Evolutionary conservation across 495 filamentous ascomycete species (phyloP).

Genomic region (Penicillium riverlandense): DNA sequence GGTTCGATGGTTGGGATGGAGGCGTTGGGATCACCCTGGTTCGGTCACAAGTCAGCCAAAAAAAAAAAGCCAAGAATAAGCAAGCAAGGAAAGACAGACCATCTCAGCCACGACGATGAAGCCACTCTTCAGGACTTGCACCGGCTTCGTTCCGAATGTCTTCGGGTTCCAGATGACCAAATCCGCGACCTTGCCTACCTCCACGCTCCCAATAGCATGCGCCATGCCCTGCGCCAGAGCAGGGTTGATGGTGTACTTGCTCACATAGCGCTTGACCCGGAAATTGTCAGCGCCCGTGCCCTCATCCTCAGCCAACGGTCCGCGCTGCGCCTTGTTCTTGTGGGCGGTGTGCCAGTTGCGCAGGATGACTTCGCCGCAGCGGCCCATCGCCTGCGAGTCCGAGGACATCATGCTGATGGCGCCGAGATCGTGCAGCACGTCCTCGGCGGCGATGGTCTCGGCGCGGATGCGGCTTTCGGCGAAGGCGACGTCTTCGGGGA

Average conservation of each 20-base stretch:
- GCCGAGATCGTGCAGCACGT: slow-evolving; percentile 91
- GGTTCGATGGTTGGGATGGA: slow-evolving; percentile 90
- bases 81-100: slow-evolving; percentile 37
- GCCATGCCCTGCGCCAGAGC: slow-evolving; percentile 90
- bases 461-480: slow-evolving; percentile 91
- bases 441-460: slow-evolving; percentile 96
- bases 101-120: slow-evolving; percentile 83
- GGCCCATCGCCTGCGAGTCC: slow-evolving; percentile 96
- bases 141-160: slow-evolving; percentile 85
- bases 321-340: slow-evolving; percentile 92
- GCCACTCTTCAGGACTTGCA: slow-evolving; percentile 79
- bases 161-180: slow-evolving; percentile 82
- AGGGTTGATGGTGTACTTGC: slow-evolving; percentile 97
- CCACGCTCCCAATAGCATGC: slow-evolving; percentile 81
- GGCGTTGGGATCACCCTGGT: slow-evolving; percentile 83
- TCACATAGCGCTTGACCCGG: slow-evolving; percentile 86
- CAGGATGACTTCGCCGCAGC: slow-evolving; percentile 89
- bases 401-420: slow-evolving; percentile 98
- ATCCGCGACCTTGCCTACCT: slow-evolving; percentile 88
- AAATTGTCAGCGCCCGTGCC: slow-evolving; percentile 85
- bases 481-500: slow-evolving; percentile 93
- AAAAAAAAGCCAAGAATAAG: not conserved
- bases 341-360: slow-evolving; percentile 97
- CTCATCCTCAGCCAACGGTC: slow-evolving; percentile 67
- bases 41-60: slow-evolving; percentile 1